A percentile compares a stretch with the other conserved stretches of the same genome.
These are phyloP conservation scores for Kodamaea sagamina DNA, from an alignment of 805 yeast genomes.

Conservation along the genomic window DNA sequence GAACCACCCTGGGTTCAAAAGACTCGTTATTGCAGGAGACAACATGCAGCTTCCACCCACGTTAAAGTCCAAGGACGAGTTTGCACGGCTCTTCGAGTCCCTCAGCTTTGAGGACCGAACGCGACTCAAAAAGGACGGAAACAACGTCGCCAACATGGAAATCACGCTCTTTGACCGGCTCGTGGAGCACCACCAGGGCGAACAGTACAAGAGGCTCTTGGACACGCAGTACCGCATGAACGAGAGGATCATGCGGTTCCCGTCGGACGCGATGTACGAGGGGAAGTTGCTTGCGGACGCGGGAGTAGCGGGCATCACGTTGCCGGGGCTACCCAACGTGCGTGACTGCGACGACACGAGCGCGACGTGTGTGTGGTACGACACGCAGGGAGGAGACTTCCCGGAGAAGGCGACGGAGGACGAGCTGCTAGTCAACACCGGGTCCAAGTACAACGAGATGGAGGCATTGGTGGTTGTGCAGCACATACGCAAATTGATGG, in stretches of 20 bases:
- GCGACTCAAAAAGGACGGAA: constrained; percentile 21
- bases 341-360: constrained; percentile 55
- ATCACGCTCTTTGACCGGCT: constrained; percentile 81
- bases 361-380: constrained; percentile 73
- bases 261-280: constrained; percentile 66
- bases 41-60: constrained; percentile 92
- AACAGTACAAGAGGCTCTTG: constrained; percentile 56
- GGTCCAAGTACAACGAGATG: constrained; percentile 75
- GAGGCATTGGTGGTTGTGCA: constrained; percentile 64
- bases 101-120: constrained; percentile 20
- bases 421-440: constrained; percentile 21
- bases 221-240: constrained; percentile 90
- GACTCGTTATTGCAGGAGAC: constrained; percentile 87
- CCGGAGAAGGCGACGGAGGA: constrained; percentile 55
- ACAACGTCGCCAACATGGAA: constrained; percentile 50
- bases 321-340: constrained; percentile 53
- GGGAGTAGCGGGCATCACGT: constrained; percentile 52
- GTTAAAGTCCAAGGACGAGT: constrained; percentile 53
- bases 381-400: constrained; percentile 88
- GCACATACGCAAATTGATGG: constrained; percentile 56
- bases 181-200: constrained; percentile 44
- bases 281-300: constrained; percentile 63
- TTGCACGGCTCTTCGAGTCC: constrained; percentile 11
- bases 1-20: constrained; percentile 55
- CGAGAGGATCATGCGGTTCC: constrained; percentile 70